phyloP scores from a whole-genome alignment of 192 early-diverging fungal species.

The Linderina pennispora region DNA sequence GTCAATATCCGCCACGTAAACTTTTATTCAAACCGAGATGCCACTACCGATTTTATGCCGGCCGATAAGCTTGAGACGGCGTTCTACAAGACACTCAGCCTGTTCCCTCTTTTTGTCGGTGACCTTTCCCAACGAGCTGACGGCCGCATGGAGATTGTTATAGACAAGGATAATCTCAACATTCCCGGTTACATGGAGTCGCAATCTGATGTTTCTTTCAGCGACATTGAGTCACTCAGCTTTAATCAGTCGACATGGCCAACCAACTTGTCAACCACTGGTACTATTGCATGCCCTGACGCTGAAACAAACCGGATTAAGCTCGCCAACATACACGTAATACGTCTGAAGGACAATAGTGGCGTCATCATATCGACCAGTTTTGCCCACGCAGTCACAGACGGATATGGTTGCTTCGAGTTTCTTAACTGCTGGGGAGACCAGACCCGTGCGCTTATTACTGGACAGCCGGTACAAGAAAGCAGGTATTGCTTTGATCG shows the following conservation, averaged over 20 bases:
- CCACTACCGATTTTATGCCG: slow-evolving; percentile 19
- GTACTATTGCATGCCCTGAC: slow-evolving; percentile 18
- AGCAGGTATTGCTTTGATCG: too few relatives aligned
- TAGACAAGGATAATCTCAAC: slow-evolving; percentile 25
- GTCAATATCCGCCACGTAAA: slow-evolving; percentile 45
- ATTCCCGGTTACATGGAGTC: slow-evolving; percentile 32
- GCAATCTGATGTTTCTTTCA: slow-evolving; percentile 16
- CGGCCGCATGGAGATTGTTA: slow-evolving; percentile 22
- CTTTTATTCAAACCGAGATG: slow-evolving; percentile 25
- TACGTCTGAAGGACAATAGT: slow-evolving; percentile 27
- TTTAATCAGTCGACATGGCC: slow-evolving; percentile 40
- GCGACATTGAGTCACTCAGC: slow-evolving; percentile 10
- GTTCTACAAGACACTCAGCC: slow-evolving; percentile 22
- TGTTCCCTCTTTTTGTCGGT: slow-evolving; percentile 24
- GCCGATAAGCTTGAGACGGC: slow-evolving; percentile 11
- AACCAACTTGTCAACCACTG: slow-evolving; percentile 22
- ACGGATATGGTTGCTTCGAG: too few relatives aligned
- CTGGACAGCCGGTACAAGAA: too few relatives aligned
- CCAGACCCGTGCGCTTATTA: too few relatives aligned
- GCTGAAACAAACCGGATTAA: slow-evolving; percentile 21
- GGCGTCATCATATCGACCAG: slow-evolving; percentile 36
- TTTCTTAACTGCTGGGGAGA: too few relatives aligned
- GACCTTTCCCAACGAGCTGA: slow-evolving; percentile 8
- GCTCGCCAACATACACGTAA: slow-evolving; percentile 37
- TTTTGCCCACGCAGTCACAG: slow-evolving; percentile 32